These are phyloP conservation scores for Lathyrus sativus DNA, from an alignment of 306 rosid species.

Conservation along the genomic window DNA sequence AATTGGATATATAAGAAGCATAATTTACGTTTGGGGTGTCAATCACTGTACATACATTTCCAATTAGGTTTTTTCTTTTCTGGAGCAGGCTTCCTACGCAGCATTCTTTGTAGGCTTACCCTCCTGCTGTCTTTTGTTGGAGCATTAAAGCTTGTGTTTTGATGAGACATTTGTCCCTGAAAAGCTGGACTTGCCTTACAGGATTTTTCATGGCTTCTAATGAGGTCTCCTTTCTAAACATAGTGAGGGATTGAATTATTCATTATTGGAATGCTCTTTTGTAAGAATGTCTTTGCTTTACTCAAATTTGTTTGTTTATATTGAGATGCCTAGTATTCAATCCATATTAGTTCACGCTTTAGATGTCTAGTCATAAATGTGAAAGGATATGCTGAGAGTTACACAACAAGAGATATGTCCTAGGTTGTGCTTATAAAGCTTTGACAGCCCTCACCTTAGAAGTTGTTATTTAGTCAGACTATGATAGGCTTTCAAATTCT, in stretches of 20 bases:
- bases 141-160: constrained; percentile 8
- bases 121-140: constrained; percentile 7
- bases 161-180: constrained; percentile 23
- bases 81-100: constrained; percentile 1
- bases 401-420: neutral
- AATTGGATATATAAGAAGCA: constrained; percentile 15
- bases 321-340: neutral
- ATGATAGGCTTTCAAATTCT: neutral
- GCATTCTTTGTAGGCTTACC: constrained; percentile 10
- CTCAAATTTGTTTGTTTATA: constrained; percentile 26
- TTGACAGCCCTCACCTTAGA: neutral
- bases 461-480: neutral
- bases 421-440: constrained; percentile 3
- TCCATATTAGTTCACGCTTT: neutral
- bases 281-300: constrained; percentile 6
- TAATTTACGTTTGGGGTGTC: neutral
- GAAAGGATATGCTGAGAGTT: neutral
- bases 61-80: neutral
- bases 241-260: neutral
- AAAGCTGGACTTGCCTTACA: constrained; percentile 6
- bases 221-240: constrained; percentile 18
- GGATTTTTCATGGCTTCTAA: constrained; percentile 19
- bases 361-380: neutral
- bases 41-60: constrained; percentile 15
- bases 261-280: neutral